Evolutionary conservation across 768 basidiomycete genomes (phyloP), one percentile per base, ranked within the genome.

Genomic region (Roridomyces roridus): DNA sequence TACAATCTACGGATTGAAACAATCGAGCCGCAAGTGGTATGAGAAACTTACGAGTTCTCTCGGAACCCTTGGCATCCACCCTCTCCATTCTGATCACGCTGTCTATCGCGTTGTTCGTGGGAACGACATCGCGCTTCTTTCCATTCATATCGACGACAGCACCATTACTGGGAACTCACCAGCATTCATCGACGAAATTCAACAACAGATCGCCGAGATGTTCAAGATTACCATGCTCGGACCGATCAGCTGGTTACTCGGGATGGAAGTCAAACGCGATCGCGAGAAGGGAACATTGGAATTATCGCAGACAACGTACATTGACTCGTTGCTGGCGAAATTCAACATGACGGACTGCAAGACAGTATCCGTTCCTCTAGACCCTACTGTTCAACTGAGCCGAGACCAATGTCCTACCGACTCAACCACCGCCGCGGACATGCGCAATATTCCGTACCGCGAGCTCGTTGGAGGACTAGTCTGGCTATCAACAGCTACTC

Each of bases 91-190:
- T 0, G 65, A 67, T 15, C 44, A 57, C 18, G 40, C 67, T 18
- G 39, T 67, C 25, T 67, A 51, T 17, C 55, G 42, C 23, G 25
- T 26, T 5, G 45, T 50, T 12, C 35, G 37, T 14, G 50, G 59
- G 34, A 37, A 54, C 35, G 21, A 58, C 4, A 4, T 55, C 39
- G 45, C 36, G 6, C 24, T 67, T 42, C 25, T 58, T 12, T 49
- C 50, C 5, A 47, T 74, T 1, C 70, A 69, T 54, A 69, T 79
- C 2, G 72, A 80, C 54, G 72, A 79, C 60, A 67, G 73, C 43
- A 57, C 70, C 0, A 61, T 72, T 5, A 51, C 72, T 20, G 64
- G 68, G 4, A 54, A 28, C 15, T 53, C 65, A 8, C 28, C 56
- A 55, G n/a, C n/a, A n/a, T n/a, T n/a, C n/a, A n/a, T n/a, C n/a